Base-by-base conservation (phyloP, 192 early-diverging fungal genomes). In the Thoreauomyces humboldtii region DNA sequence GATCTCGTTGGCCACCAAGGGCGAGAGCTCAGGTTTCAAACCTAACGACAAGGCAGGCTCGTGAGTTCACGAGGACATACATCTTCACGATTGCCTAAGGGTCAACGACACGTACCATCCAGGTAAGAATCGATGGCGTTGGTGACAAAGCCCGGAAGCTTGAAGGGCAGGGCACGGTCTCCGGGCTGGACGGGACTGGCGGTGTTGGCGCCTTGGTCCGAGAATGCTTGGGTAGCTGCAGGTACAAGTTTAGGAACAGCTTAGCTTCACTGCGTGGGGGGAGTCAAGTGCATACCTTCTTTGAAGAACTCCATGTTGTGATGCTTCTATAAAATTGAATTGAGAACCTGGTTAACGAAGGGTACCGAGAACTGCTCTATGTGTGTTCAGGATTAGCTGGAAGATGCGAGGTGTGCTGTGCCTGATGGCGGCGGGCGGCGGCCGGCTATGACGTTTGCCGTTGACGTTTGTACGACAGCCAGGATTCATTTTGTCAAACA, bases 101-200 rank as follows among this genome's bases (percentile, higher is more conserved):
- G 0, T 44, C 21, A n/a, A n/a, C 15, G 1, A 2, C 1, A 1
- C 64, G n/a, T 46, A 66, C 57, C 33, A 35, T 68, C 65, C 0
- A 68, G 27, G 19, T 68, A 68, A 5, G 24, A 33, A 37, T 68
- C 65, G 25, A 68, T 60, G 12, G 43, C 57, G n/a, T 59, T 24
- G 28, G 41, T 45, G 19, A 59, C 57, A 37, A 68, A 68, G 33
- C 44, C 65, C 21, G 65, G 65, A 19, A 68, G 48, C 38, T 66
- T 37, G 41, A 66, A 43, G 4, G 56, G 56, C 2, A 68, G 28
- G 1, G 33, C 65, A 14, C 65, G 55, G 46, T 68, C 57, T n/a
- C 29, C 55, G 11, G 17, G 9, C 17, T 17, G 9, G 38, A 12
- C 38, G 11, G 11, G 38, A 41, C 38, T 41, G 38, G 11, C 17